Evolutionary conservation across 768 basidiomycete genomes (phyloP).

Genomic region (Suillus americanus): DNA sequence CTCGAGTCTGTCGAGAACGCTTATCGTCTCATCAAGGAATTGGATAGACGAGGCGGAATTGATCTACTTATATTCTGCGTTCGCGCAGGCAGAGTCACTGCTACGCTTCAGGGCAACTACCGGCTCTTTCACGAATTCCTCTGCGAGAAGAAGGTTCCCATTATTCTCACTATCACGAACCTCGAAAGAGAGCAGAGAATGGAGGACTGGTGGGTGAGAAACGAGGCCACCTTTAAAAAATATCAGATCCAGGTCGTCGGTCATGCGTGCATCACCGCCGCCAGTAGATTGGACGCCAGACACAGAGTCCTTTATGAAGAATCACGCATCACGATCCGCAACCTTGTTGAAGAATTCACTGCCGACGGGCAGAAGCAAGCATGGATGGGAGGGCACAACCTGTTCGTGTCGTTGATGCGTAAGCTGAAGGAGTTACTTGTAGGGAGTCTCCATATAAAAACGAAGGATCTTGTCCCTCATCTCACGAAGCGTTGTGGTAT

Average conservation of each 20-base stretch:
- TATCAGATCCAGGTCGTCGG: conserved; percentile 25
- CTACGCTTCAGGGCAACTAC: conserved; percentile 11
- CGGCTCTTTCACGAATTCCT: conserved; percentile 15
- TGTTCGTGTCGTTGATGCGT: conserved; percentile 16
- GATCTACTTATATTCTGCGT: conserved; percentile 20
- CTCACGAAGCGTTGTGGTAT: conserved; percentile 25
- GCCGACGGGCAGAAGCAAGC: too few species aligned
- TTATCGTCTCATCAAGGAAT: background rate
- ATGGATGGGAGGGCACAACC: conserved; percentile 12
- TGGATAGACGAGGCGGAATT: conserved; percentile 9
- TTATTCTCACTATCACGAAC: conserved; percentile 30
- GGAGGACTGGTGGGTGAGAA: conserved; percentile 36
- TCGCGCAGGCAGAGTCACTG: conserved; percentile 9
- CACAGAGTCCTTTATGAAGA: conserved; percentile 30
- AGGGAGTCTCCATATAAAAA: conserved; percentile 9
- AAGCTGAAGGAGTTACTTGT: conserved; percentile 17
- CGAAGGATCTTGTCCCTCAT: conserved; percentile 16
- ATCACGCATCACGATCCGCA: conserved; percentile 29
- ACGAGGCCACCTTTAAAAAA: conserved; percentile 16
- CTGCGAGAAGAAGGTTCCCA: conserved; percentile 15
- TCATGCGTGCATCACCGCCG: conserved; percentile 41
- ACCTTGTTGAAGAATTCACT: conserved; percentile 13
- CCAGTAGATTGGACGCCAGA: conserved; percentile 22
- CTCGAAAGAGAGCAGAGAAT: conserved; percentile 26
- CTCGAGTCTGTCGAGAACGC: conserved; percentile 1